Evolutionary conservation across 305 asterid genomes (phyloP).

Genomic region (Fraxinus nigra): DNA sequence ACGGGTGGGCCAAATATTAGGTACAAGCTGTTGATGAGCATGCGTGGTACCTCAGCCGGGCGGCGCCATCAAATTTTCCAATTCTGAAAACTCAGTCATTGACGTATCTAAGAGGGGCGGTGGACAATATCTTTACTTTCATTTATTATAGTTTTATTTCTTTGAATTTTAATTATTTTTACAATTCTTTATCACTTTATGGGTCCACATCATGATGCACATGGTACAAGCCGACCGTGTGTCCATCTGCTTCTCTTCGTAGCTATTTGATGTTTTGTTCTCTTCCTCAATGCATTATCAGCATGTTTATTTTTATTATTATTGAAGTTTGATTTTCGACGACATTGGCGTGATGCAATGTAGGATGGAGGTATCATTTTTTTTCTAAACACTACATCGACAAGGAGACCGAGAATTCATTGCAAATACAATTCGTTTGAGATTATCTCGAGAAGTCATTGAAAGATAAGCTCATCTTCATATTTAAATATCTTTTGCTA

Average conservation of each 20-base stretch:
- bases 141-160: not conserved
- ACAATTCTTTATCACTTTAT: not conserved
- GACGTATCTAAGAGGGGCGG: conserved; percentile 29
- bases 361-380: not conserved
- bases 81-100: not conserved
- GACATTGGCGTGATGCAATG: not conserved
- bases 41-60: conserved; percentile 9
- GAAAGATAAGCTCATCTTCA: not conserved
- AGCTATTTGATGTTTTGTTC: not conserved
- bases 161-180: not conserved
- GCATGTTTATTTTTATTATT: not conserved
- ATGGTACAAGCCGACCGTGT: conserved; percentile 36
- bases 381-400: not conserved
- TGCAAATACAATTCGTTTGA: too few relatives aligned
- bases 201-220: conserved; percentile 29
- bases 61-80: not conserved
- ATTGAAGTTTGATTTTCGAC: not conserved
- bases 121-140: conserved; percentile 18
- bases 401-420: not conserved
- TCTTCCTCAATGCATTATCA: not conserved
- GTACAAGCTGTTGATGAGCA: not conserved
- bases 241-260: conserved; percentile 9
- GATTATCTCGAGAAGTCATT: not conserved
- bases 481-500: too few relatives aligned
- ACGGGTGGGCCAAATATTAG: not conserved